Base-by-base conservation (phyloP, 2,329 filamentous ascomycete genomes). In the Torrubiella hemipterigena region DNA sequence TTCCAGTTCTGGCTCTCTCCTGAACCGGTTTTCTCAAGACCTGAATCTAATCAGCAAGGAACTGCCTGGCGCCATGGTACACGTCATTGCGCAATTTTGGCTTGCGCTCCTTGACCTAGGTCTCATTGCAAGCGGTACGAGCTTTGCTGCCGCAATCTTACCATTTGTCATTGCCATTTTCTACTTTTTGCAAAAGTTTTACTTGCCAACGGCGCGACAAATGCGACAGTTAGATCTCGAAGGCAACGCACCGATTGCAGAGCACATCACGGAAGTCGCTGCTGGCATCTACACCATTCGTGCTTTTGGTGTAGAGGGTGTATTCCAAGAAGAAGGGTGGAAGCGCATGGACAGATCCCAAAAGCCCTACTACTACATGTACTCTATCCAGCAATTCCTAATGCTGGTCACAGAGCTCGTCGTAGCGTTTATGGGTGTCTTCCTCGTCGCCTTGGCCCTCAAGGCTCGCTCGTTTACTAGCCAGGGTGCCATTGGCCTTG, bases 361-460 rank as follows among this genome's bases (percentile, higher is more conserved):
- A 38, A 48, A 56, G 17, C 67, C 70, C 1, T 66, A 63, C 30
- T 75, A 74, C 41, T 54, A 71, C 2, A 50, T 73, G 8, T 65
- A 56, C 32, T 61, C 60, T 19, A 58, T 69, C 11, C 70, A 75
- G 42, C 55, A 65, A 24, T 74, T 69, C 69, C 47, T 70, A 0
- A 59, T 49, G 0, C 43, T 71, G 2, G 61, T 65, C 2, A 41
- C 70, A 5, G 61, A 67, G 35, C 42, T 67, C 10, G 47, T 66
- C 4, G 58, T 65, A 2, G 56, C 61, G 1, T 55, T 44, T 3
- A 50, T 67, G 17, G 61, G 61, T 1, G 51, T 59, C 3, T 38
- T 64, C 7, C 38, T 67, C 5, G 57, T 68, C n/a, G 47, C 55
- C 9, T 45, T 67, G 3, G 57, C 60, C 1, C 55, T 65, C 3